Conservation (phyloP, 2,329 filamentous ascomycete genomes). For the Colletotrichum sp. region DNA sequence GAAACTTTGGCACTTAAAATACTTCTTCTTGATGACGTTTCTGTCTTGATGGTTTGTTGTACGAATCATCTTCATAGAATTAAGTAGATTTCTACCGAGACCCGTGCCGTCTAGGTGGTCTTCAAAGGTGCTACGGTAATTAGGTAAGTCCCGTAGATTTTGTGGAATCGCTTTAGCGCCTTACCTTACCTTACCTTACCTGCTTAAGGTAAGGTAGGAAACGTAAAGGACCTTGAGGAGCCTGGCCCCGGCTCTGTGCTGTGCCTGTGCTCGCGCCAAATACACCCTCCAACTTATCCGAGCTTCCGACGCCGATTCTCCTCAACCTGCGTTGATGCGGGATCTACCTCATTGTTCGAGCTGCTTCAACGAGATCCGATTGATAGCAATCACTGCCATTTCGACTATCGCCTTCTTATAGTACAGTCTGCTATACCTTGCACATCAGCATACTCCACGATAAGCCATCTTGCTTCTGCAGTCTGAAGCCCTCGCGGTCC, state of each 20-base stretch:
- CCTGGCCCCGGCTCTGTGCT: not conserved
- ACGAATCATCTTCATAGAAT: not conserved
- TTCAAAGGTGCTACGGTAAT: not conserved
- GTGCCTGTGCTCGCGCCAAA: not conserved
- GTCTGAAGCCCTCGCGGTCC: not conserved
- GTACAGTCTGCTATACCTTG: not conserved
- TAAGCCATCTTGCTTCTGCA: not conserved
- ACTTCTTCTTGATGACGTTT: not conserved
- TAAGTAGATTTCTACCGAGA: not conserved
- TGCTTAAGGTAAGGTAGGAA: not conserved
- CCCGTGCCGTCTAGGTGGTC: not conserved
- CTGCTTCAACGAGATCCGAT: not conserved
- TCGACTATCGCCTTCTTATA: not conserved
- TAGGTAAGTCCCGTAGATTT: not conserved
- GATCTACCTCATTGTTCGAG: not conserved
- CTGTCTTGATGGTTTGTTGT: not conserved
- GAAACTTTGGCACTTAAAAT: not conserved
- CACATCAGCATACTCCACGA: not conserved
- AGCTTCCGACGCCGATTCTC: not conserved
- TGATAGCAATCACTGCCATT: not conserved
- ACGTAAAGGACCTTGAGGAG: not conserved
- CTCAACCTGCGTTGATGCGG: not conserved
- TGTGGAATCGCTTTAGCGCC: not conserved
- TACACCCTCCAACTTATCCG: not conserved
- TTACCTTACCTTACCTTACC: not conserved